Conservation (phyloP, 2,329 filamentous ascomycete genomes). For the Pseudocercospora fuligena region DNA sequence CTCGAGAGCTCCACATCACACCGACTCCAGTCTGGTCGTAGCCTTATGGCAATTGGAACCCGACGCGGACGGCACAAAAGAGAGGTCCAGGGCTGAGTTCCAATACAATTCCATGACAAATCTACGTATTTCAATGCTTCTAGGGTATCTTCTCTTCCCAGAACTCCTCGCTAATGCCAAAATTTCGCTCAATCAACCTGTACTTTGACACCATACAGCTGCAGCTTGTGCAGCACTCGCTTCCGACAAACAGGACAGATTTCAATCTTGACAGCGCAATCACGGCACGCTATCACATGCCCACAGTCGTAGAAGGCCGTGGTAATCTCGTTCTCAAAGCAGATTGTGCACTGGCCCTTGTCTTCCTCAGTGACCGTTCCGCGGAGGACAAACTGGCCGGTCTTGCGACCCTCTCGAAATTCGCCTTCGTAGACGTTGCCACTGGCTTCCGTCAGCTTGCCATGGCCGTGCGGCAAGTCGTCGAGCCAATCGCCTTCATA, state of each 20-base stretch:
- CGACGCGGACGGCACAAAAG: not conserved
- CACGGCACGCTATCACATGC: conserved; percentile 64
- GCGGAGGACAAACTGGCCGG: conserved; percentile 65
- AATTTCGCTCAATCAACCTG: not conserved
- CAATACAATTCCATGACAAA: not conserved
- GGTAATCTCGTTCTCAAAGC: conserved; percentile 64
- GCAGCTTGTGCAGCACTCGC: conserved; percentile 61
- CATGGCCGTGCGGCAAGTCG: conserved; percentile 66
- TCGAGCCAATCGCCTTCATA: conserved; percentile 64
- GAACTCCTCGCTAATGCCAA: conserved; percentile 10
- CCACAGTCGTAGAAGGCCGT: conserved; percentile 67
- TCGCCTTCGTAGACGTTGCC: conserved; percentile 66
- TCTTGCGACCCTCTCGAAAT: conserved; percentile 64
- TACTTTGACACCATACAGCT: conserved; percentile 52
- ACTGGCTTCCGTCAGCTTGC: conserved; percentile 61
- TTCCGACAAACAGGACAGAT: conserved; percentile 66
- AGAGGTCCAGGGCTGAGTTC: not conserved
- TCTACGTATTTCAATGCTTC: conserved; percentile 7
- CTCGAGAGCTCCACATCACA: not conserved
- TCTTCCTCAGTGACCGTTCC: conserved; percentile 67
- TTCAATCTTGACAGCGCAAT: conserved; percentile 64
- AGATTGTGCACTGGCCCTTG: conserved; percentile 64
- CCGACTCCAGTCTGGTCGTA: not conserved
- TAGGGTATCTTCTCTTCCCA: conserved; percentile 7
- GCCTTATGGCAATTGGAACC: not conserved